Conservation (phyloP, 176 grass and related monocot species). For the Urochloa ruziziensis region DNA sequence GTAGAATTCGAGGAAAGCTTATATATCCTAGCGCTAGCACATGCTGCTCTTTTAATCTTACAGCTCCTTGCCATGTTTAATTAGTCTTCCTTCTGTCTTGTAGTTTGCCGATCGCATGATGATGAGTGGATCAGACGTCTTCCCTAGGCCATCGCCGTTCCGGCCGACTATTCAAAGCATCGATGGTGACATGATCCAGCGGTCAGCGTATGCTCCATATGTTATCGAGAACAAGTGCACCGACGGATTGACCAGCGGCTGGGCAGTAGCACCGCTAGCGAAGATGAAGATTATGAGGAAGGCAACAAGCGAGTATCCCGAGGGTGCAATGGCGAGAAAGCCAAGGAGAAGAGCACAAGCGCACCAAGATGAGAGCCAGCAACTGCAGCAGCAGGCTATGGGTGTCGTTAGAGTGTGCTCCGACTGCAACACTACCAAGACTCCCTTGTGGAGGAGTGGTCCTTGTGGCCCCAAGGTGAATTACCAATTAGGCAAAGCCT, state of each 20-base stretch:
- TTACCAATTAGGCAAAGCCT: not conserved
- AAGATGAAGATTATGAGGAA: conserved; percentile 82
- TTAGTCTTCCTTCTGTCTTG: conserved; percentile 17
- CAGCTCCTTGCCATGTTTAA: not conserved
- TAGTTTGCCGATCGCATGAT: conserved; percentile 57
- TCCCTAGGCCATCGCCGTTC: conserved; percentile 7
- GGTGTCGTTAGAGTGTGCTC: conserved; percentile 84
- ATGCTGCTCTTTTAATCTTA: not conserved
- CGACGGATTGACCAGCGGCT: conserved; percentile 15
- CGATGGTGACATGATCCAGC: conserved; percentile 49
- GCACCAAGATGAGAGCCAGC: conserved; percentile 37
- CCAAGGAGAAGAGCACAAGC: conserved; percentile 50
- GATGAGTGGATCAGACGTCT: conserved; percentile 43
- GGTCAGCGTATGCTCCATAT: conserved; percentile 40
- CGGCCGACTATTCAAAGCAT: conserved; percentile 49
- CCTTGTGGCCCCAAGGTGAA: conserved; percentile 91
- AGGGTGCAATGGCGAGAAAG: conserved; percentile 37
- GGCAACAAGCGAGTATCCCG: conserved; percentile 34
- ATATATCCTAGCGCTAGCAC: not conserved
- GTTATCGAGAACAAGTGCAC: conserved; percentile 6
- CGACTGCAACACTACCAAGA: conserved; percentile 95
- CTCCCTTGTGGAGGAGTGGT: conserved; percentile 94
- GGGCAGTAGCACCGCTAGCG: conserved; percentile 44
- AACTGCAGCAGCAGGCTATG: conserved; percentile 28
- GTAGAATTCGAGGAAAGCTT: not conserved